A percentile compares a stretch with the other conserved stretches of the same genome.
phyloP scores from a whole-genome alignment of 441 rosid genomes.

The Geranium incanum region DNA sequence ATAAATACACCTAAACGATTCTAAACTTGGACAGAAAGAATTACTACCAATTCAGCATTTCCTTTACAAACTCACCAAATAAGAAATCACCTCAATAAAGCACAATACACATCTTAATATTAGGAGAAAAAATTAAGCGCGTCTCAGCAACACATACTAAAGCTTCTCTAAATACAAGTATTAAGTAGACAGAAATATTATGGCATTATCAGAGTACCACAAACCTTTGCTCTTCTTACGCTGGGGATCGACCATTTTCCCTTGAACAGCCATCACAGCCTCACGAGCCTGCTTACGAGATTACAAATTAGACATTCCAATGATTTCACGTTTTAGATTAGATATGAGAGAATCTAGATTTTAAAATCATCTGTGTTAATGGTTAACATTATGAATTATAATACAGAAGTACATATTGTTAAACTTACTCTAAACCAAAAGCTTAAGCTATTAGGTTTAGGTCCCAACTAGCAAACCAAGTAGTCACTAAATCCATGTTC shows the following conservation, averaged over 20 bases:
- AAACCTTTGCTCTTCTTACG: conserved; percentile 92
- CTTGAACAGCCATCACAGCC: conserved; percentile 79
- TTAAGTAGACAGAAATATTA: neutral
- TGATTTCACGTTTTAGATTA: neutral
- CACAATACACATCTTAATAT: neutral
- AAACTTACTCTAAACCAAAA: no score
- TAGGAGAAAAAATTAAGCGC: neutral
- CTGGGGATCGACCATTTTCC: conserved; percentile 85
- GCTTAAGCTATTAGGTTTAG: no score
- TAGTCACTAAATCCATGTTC: no score
- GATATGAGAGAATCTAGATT: neutral
- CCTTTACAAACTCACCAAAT: neutral
- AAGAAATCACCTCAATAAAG: neutral
- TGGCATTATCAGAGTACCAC: conserved; percentile 15
- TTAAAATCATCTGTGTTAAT: neutral
- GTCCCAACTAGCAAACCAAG: no score
- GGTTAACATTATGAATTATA: neutral
- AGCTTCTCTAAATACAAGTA: neutral
- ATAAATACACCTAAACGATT: neutral
- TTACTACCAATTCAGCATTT: neutral
- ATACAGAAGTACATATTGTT: neutral
- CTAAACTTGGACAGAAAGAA: neutral
- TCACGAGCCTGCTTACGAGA: conserved; percentile 72
- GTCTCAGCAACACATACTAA: neutral
- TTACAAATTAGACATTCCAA: conserved; percentile 1